These are phyloP conservation scores for Barnettozyma botsteinii DNA, from an alignment of 805 yeast genomes.

Conservation along the genomic window DNA sequence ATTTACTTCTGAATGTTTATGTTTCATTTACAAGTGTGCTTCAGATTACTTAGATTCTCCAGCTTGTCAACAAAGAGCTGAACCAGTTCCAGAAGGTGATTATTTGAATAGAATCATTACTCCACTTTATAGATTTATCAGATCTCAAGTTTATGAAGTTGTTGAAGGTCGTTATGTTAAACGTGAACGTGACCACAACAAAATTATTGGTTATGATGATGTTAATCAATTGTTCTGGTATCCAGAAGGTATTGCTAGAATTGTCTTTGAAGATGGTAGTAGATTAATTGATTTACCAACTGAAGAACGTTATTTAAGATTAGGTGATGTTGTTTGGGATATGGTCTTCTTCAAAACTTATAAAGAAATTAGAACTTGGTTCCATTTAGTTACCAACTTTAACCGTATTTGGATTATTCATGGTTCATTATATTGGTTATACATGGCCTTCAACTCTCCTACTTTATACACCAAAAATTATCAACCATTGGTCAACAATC, in stretches of 20 bases:
- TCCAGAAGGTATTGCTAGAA: constrained; percentile 96
- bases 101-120: constrained; percentile 88
- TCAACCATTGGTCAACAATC: constrained; percentile 73
- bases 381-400: constrained; percentile 90
- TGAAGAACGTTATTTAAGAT: constrained; percentile 80
- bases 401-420: constrained; percentile 98
- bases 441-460: constrained; percentile 88
- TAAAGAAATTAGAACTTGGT: constrained; percentile 95
- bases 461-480: constrained; percentile 84
- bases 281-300: constrained; percentile 85
- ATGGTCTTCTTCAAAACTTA: constrained; percentile 93
- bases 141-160: constrained; percentile 78
- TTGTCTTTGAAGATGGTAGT: constrained; percentile 85
- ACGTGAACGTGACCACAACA: constrained; percentile 80
- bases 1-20: constrained; percentile 82
- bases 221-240: constrained; percentile 99
- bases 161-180: constrained; percentile 77
- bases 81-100: constrained; percentile 83
- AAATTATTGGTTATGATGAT: constrained; percentile 90
- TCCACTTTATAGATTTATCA: constrained; percentile 75
- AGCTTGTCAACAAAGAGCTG: constrained; percentile 81
- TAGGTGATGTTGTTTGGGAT: constrained; percentile 91
- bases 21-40: constrained; percentile 95
- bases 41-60: constrained; percentile 85
- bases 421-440: constrained; percentile 88